Conservation (phyloP, 2,329 filamentous ascomycete species). For the Cadophora sp. region DNA sequence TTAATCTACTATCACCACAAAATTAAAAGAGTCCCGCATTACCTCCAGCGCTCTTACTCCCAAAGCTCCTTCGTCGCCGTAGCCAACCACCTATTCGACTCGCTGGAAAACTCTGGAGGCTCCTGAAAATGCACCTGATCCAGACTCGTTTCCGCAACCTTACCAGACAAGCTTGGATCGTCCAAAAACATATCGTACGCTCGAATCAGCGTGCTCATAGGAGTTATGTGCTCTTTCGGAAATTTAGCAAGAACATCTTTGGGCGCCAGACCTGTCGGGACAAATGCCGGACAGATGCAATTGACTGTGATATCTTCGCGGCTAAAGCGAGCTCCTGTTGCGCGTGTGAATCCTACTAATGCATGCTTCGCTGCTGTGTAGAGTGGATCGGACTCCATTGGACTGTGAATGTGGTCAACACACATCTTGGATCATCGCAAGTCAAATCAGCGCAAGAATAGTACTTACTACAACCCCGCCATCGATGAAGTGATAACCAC, state of each 20-base stretch:
- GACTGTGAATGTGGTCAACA: constrained; percentile 29
- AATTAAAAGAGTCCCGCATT: too few species aligned
- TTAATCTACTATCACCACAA: too few species aligned
- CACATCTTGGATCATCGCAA: constrained; percentile 12
- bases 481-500: constrained; percentile 49
- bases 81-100: constrained; percentile 8
- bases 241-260: constrained; percentile 38
- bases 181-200: constrained; percentile 45
- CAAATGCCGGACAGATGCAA: constrained; percentile 45
- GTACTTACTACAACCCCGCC: constrained; percentile 44
- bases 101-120: neutral
- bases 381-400: constrained; percentile 24
- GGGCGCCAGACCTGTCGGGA: constrained; percentile 45
- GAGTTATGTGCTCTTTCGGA: constrained; percentile 46
- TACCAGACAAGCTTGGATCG: constrained; percentile 28
- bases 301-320: constrained; percentile 47
- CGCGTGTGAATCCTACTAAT: constrained; percentile 44
- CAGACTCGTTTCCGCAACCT: constrained; percentile 11
- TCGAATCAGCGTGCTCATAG: constrained; percentile 45
- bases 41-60: neutral
- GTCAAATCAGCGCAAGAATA: neutral
- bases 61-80: constrained; percentile 10
- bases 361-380: constrained; percentile 38
- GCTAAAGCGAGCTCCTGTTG: constrained; percentile 40
- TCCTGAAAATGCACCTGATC: constrained; percentile 9